Base-by-base conservation (phyloP, 75 land plant species). In the Adiantum capillusveneris region DNA sequence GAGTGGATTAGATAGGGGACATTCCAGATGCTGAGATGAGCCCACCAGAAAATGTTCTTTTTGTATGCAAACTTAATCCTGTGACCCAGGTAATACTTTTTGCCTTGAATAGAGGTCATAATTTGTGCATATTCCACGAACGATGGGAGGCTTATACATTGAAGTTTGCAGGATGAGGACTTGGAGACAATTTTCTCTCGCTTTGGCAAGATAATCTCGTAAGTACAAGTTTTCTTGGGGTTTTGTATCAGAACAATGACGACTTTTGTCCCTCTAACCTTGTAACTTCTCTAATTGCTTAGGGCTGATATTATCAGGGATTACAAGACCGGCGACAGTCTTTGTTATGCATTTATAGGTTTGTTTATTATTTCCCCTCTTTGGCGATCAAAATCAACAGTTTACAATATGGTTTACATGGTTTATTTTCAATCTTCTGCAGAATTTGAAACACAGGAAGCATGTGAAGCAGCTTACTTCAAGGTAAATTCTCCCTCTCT, bases 291-390 rank as follows among this genome's bases (percentile, higher is more conserved):
- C 9, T 34, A 5, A 5, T 34, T 34, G 37, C 9, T 34, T 34
- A 93, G 98, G 59, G 96, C 98, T 55, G 96, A 94, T 48, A 67
- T 94, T 22, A 94, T 94, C 34, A 83, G 98, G 59, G 98, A 94
- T 59, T 83, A 68, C 60, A 94, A 94, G 60, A 94, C 96, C 43
- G 96, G 96, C 41, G 98, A 90, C 63, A 94, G 98, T 60, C 75
- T 94, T 57, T 86, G 91, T 62, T 94, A 94, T 77, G 98, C 90
- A 43, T 94, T 94, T 48, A 89, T 94, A 53, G 98, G 98, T 93
- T 34, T 34, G 37, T 9, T 34, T 5, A 5, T 34, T 9, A 5
- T 34, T 5, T 34, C 37, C 9, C 9, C 37, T 9, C 3, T 3
- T 34, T 34, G 9, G 9, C 3, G 37, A n/a, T n/a, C n/a, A n/a